phyloP scores from a whole-genome alignment of 495 filamentous ascomycete genomes.

The Penicillium lagena region DNA sequence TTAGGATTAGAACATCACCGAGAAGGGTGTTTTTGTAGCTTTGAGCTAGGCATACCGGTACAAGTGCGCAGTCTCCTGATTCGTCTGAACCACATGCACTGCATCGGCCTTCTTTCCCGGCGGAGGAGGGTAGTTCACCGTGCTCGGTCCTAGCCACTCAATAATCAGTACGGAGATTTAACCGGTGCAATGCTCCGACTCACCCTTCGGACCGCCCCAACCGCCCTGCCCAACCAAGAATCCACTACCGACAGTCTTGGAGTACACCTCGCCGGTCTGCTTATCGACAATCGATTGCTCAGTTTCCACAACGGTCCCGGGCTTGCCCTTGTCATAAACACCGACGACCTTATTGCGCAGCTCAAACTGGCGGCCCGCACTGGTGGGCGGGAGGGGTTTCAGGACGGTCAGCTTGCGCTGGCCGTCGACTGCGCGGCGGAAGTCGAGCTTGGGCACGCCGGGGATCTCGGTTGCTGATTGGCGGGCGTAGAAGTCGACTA shows the following conservation, averaged over 20 bases:
- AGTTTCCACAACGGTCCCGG: slow-evolving; percentile 75
- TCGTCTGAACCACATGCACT: slow-evolving; percentile 62
- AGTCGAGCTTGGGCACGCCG: slow-evolving; percentile 71
- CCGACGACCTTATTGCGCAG: slow-evolving; percentile 73
- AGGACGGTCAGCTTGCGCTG: slow-evolving; percentile 74
- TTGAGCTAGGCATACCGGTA: slow-evolving; percentile 45
- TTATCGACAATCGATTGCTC: slow-evolving; percentile 72
- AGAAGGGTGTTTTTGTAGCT: not conserved
- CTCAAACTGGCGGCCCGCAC: slow-evolving; percentile 67
- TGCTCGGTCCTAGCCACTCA: slow-evolving; percentile 49
- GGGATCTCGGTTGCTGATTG: slow-evolving; percentile 56
- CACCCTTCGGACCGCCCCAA: slow-evolving; percentile 89
- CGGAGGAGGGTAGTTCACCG: slow-evolving; percentile 68
- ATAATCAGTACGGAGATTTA: not conserved
- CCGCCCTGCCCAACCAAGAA: slow-evolving; percentile 81
- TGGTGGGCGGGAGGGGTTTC: slow-evolving; percentile 70
- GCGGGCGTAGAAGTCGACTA: slow-evolving; percentile 77
- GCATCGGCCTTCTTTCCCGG: slow-evolving; percentile 67
- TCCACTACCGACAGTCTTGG: slow-evolving; percentile 56
- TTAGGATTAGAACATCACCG: too few relatives aligned
- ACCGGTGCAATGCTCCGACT: not conserved
- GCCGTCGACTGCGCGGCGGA: slow-evolving; percentile 70
- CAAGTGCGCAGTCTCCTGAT: slow-evolving; percentile 61
- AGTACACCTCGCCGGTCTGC: slow-evolving; percentile 63
- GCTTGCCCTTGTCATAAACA: slow-evolving; percentile 87